These are phyloP conservation scores for Helicostylum pulchrum DNA, from an alignment of 192 early-diverging fungal genomes.

Conservation along the genomic window DNA sequence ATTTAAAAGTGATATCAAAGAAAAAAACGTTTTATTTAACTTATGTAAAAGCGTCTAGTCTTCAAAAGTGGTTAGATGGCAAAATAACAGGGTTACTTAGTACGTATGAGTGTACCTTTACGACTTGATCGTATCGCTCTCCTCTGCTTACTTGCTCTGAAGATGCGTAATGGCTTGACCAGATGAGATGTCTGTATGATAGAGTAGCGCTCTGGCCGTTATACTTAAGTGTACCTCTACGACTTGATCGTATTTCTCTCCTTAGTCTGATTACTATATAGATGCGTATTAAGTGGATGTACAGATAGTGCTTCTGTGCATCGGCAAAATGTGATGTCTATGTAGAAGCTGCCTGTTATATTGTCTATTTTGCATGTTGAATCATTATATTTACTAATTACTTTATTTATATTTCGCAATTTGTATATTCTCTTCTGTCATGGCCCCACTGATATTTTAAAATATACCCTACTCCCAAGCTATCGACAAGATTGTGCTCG, in stretches of 20 bases:
- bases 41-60: no score
- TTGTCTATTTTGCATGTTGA: conserved; percentile 9
- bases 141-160: conserved; percentile 1
- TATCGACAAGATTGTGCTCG: no score
- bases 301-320: no score
- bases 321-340: no score
- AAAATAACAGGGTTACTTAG: conserved; percentile 12
- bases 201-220: conserved; percentile 1
- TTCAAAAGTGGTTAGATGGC: no score
- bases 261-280: conserved; percentile 6
- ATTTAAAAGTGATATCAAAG: no score
- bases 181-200: conserved; percentile 8
- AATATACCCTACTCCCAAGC: no score
- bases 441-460: no score
- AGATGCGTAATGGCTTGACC: conserved; percentile 6
- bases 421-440: no score
- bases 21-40: no score
- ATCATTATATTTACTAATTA: no score
- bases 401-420: no score
- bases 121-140: conserved; percentile 10
- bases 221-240: conserved; percentile 8
- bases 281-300: conserved; percentile 8
- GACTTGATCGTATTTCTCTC: conserved; percentile 9
- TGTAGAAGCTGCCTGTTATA: conserved; percentile 13
- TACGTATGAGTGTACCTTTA: conserved; percentile 9